phyloP scores from a whole-genome alignment of 2,329 filamentous ascomycete species.

The Clonostachys sp. region DNA sequence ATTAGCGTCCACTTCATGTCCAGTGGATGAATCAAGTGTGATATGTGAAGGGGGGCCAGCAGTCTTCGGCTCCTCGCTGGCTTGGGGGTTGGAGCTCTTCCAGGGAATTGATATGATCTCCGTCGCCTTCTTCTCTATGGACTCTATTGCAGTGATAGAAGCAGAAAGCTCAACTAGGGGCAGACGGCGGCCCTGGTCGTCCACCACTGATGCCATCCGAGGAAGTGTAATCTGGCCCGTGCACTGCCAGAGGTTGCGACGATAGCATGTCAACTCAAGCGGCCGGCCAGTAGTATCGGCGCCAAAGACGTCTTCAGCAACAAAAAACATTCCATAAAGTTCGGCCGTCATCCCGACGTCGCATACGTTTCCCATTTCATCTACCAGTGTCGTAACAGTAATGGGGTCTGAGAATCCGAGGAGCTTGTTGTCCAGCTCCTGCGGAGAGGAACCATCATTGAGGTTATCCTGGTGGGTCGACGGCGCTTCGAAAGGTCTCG shows the following conservation, averaged over 20 bases:
- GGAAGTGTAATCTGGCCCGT: slow-evolving; percentile 81
- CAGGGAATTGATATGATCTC: slow-evolving; percentile 97
- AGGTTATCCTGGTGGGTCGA: slow-evolving; percentile 33
- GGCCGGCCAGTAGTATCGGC: slow-evolving; percentile 52
- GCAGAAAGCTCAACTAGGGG: slow-evolving; percentile 76
- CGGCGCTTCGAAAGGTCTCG: slow-evolving; percentile 39
- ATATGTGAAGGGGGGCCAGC: slow-evolving; percentile 47
- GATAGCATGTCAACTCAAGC: slow-evolving; percentile 88
- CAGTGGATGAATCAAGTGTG: slow-evolving; percentile 48
- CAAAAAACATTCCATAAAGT: slow-evolving; percentile 84
- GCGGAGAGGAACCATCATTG: slow-evolving; percentile 42
- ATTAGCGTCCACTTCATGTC: slow-evolving; percentile 71
- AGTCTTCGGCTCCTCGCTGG: slow-evolving; percentile 43
- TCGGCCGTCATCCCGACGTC: slow-evolving; percentile 68
- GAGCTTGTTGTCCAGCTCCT: slow-evolving; percentile 63
- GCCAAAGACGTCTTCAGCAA: slow-evolving; percentile 76
- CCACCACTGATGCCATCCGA: slow-evolving; percentile 60
- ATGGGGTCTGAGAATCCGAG: slow-evolving; percentile 67
- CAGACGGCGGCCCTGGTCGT: slow-evolving; percentile 73
- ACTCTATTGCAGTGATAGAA: slow-evolving; percentile 81
- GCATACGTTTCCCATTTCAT: slow-evolving; percentile 58
- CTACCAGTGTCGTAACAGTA: slow-evolving; percentile 57
- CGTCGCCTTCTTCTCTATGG: slow-evolving; percentile 84
- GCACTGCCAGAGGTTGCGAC: slow-evolving; percentile 91
- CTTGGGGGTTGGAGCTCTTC: slow-evolving; percentile 69